These are phyloP conservation scores for Rhododendron henanense DNA, from an alignment of 148 eudicot genomes.

Conservation along the genomic window DNA sequence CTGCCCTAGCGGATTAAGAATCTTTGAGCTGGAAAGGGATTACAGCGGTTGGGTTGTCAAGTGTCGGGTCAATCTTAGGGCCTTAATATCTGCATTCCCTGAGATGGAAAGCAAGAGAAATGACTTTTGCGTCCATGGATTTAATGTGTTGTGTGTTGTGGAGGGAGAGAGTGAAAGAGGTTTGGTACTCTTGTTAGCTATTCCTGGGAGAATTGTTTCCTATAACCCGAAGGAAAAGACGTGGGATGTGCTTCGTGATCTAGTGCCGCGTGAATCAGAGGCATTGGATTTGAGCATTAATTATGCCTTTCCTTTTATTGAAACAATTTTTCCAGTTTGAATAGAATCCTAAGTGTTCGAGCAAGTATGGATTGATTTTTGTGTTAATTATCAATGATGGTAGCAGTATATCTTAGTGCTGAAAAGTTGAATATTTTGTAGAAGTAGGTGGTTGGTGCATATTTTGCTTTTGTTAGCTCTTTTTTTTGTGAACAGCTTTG, in stretches of 20 bases:
- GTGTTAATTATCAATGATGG: neutral
- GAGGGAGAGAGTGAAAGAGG: neutral
- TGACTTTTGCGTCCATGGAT: neutral
- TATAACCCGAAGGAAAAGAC: neutral
- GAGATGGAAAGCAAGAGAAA: neutral
- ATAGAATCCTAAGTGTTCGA: neutral
- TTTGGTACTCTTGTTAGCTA: neutral
- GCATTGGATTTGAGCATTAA: too few species aligned
- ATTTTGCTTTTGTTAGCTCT: too few species aligned
- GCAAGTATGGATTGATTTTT: neutral
- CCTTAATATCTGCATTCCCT: neutral
- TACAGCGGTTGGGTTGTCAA: neutral
- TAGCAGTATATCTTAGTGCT: neutral
- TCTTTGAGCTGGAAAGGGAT: neutral
- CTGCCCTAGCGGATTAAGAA: neutral
- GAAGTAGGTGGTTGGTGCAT: too few species aligned
- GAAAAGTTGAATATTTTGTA: neutral
- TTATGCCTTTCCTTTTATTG: neutral
- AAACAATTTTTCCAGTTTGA: neutral
- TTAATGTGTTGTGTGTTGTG: neutral
- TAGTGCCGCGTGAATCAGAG: neutral
- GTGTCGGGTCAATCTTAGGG: neutral
- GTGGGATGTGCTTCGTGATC: neutral
- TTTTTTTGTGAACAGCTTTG: too few species aligned
- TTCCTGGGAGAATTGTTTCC: neutral